Percentiles rank a stretch among this genome's conserved stretches.
Evolutionary conservation across 352 stramenopile genomes (phyloP).

Genomic region (Globisporangium nagaii): DNA sequence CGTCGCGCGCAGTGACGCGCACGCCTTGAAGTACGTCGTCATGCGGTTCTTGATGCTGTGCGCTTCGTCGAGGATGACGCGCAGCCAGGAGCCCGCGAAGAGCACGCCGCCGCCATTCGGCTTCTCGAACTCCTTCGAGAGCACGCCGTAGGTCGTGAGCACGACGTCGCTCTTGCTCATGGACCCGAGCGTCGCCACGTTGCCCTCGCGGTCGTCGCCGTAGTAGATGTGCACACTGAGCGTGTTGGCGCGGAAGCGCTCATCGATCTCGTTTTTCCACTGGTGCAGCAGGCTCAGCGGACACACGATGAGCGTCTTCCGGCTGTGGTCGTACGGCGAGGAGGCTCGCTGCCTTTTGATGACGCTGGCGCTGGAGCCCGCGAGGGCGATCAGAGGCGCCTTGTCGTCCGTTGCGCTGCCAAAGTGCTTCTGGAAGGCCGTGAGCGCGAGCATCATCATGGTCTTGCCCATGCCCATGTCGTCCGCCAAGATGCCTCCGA

Average conservation of each 20-base stretch:
- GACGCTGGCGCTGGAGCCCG: not conserved
- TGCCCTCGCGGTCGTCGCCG: conserved; percentile 45
- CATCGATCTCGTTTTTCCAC: conserved; percentile 81
- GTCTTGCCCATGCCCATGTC: conserved; percentile 92
- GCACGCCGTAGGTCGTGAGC: conserved; percentile 80
- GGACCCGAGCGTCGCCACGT: conserved; percentile 2
- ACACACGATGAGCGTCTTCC: conserved; percentile 80
- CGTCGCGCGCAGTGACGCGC: conserved; percentile 37
- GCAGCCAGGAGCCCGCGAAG: conserved; percentile 50
- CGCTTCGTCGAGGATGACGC: conserved; percentile 89
- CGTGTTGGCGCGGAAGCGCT: conserved; percentile 48
- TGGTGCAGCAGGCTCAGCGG: conserved; percentile 85
- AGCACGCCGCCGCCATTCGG: conserved; percentile 19
- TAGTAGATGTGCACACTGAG: conserved; percentile 68
- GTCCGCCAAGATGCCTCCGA: conserved; percentile 85
- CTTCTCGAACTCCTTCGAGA: conserved; percentile 67
- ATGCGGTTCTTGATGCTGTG: conserved; percentile 89
- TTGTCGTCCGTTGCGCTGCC: conserved; percentile 2
- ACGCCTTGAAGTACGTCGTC: conserved; percentile 70
- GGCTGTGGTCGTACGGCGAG: not conserved
- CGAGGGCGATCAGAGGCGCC: not conserved
- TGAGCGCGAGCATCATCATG: conserved; percentile 71
- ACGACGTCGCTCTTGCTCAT: conserved; percentile 61
- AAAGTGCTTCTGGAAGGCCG: conserved; percentile 53
- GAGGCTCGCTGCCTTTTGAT: not conserved